Base-by-base conservation (phyloP, 2,329 filamentous ascomycete genomes). In the Botrytis fabae region DNA sequence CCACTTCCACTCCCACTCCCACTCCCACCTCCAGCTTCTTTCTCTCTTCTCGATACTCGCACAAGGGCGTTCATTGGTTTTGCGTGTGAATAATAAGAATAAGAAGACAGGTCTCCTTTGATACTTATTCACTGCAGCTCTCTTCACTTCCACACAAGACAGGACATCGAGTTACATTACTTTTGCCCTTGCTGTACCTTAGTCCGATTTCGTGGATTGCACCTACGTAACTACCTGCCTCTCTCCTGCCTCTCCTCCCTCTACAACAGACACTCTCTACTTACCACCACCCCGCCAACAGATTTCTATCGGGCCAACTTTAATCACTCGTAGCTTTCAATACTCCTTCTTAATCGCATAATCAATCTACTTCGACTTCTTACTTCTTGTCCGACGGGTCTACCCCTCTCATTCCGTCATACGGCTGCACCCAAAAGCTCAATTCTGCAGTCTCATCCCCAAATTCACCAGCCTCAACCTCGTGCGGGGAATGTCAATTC, bases 321-420 rank as follows among this genome's bases (percentile, higher is more conserved):
- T 65, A 48, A 35, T 38, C 10, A 35, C 32, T 65, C 14, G 44
- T 65, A 38, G 44, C 42, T 65, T n/a, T 32, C 42, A 46, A 65
- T 35, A 25, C 63, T 48, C 25, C 63, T 48, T 65, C 44, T 18
- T 48, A 65, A 48, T 65, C 63, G 44, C 63, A 38, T 48, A 65
- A 65, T 25, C 42, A 65, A 65, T 18, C 42, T 48, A 65, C 32
- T 48, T 65, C 28, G 10, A 38, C 28, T 12, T 48, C 28, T 48
- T 65, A 35, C 38, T 65, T 65, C 28, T 65, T 16, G 63, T 48
- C 63, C 46, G 10, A n/a, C 42, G 28, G 25, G 38, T 25, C 20
- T 65, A 35, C 63, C 63, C 63, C 63, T 65, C 63, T 48, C 63
- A 48, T 32, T 35, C 44, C 42, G 63, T 48, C 63, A 65, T 65